Conservation (phyloP, 2,329 filamentous ascomycete species). For the Aureobasidium sp. region DNA sequence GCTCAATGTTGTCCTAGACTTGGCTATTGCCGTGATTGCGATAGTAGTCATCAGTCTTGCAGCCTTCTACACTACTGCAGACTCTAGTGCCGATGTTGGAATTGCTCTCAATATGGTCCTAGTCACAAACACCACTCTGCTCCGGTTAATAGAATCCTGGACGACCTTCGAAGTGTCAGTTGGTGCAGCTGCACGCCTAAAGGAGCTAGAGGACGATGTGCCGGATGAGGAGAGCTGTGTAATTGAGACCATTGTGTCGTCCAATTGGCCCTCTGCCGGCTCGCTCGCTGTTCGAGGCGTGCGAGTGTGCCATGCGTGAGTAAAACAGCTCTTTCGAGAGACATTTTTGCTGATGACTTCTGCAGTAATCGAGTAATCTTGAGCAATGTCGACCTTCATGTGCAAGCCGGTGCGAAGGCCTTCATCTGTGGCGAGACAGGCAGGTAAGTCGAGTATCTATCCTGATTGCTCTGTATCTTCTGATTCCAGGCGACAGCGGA, state of each 20-base stretch:
- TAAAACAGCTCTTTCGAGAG: accelerated
- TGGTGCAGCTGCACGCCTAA: conserved; percentile 47
- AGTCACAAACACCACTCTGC: conserved; percentile 44
- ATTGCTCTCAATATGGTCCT: conserved; percentile 47
- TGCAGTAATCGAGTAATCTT: neutral
- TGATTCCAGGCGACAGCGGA: conserved; percentile 31
- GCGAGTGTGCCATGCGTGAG: conserved; percentile 17
- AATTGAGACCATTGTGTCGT: conserved; percentile 54
- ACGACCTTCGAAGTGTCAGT: conserved; percentile 50
- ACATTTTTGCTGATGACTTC: neutral
- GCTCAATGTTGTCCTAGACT: conserved; percentile 36
- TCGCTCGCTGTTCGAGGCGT: conserved; percentile 64
- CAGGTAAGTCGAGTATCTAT: neutral
- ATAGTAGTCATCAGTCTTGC: conserved; percentile 29
- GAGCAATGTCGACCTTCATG: conserved; percentile 36
- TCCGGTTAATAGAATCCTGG: conserved; percentile 44
- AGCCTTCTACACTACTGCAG: conserved; percentile 30
- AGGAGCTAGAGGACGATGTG: conserved; percentile 33
- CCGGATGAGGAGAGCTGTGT: neutral
- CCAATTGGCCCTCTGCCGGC: conserved; percentile 69
- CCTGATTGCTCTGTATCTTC: neutral
- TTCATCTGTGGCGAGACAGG: conserved; percentile 49
- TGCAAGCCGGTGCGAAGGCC: conserved; percentile 42
- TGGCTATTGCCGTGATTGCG: conserved; percentile 29
- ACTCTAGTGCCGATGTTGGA: conserved; percentile 43